Evolutionary conservation across 2,329 filamentous ascomycete genomes (phyloP).

Genomic region (Aureobasidium leucospermi): DNA sequence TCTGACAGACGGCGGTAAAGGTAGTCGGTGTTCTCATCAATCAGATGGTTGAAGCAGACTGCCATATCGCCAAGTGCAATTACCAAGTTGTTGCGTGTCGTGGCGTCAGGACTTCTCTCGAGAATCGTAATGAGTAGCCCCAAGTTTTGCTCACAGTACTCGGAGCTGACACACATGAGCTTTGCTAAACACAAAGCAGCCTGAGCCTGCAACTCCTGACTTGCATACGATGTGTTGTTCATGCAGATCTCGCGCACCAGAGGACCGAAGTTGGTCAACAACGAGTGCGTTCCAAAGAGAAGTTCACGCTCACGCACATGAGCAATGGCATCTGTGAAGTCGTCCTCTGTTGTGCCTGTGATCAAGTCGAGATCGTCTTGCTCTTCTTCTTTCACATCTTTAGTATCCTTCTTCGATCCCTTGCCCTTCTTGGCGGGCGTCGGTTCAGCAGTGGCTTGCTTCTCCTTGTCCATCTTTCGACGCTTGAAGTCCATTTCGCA

Average conservation of each 20-base stretch:
- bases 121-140: slow-evolving; percentile 95
- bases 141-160: slow-evolving; percentile 92
- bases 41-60: slow-evolving; percentile 97
- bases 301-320: slow-evolving; percentile 80
- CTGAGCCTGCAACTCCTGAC: slow-evolving; percentile 83
- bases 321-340: slow-evolving; percentile 80
- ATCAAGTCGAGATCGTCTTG: slow-evolving; percentile 92
- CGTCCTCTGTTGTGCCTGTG: slow-evolving; percentile 89
- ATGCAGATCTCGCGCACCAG: slow-evolving; percentile 89
- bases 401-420: slow-evolving; percentile 35
- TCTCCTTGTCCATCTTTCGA: slow-evolving; percentile 83
- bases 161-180: slow-evolving; percentile 94
- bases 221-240: slow-evolving; percentile 86
- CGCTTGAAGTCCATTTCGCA: slow-evolving; percentile 97
- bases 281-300: slow-evolving; percentile 71
- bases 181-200: slow-evolving; percentile 93
- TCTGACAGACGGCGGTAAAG: slow-evolving; percentile 90
- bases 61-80: slow-evolving; percentile 98
- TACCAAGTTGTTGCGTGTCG: slow-evolving; percentile 90
- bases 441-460: slow-evolving; percentile 36
- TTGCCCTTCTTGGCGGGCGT: slow-evolving; percentile 31
- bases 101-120: slow-evolving; percentile 85
- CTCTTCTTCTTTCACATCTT: slow-evolving; percentile 52
- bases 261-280: slow-evolving; percentile 85
- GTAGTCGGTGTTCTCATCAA: slow-evolving; percentile 98